Evolutionary conservation across 768 basidiomycete genomes (phyloP), one percentile per base, ranked within the genome.

Genomic region (Porphyrellus cyaneotinctus): DNA sequence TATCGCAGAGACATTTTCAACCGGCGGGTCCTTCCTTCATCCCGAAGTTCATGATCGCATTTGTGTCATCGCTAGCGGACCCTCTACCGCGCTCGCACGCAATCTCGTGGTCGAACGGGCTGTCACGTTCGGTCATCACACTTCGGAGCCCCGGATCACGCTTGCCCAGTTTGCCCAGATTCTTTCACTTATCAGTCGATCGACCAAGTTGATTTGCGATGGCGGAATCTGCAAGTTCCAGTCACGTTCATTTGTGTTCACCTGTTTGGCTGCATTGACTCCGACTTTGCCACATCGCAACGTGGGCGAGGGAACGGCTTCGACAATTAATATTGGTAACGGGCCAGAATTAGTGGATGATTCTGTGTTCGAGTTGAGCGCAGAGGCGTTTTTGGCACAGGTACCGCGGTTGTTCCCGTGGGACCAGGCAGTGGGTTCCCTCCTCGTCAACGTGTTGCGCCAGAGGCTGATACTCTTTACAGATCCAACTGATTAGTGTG

Each of bases 221-320:
- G 53, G 48, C 0, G 58, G 61, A 2, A 50, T 48, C 18, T 63
- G 57, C 22, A 37, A 28, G n/a, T 63, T 43, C 20, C 49, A 59
- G 36, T 56, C 57, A 6, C 51, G 36, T 13, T 51, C 53, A 23
- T 63, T 62, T 17, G 45, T 43, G 6, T 62, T 59, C 4, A 56
- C 36, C 2, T 56, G 49, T 12, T 12, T 62, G 42, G 36, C 20
- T 4, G 37, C 18, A 5, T 13, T 38, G 3, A 18, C 35, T 15
- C 35, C 35, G 17, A 18, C 35, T 6, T 10, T 36, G 17, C 35
- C 37, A 4, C 53, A 49, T 28, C 18, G 44, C 2, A 17, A 43
- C 8, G 2, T 4, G 7, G 24, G 14, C 1, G 15, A 43, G 2
- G 26, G n/a, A 7, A 10, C 17, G 9, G 26, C 12, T n/a, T 26